Conservation (phyloP, 306 rosid species). For the Gynostemma pentaphyllum region DNA sequence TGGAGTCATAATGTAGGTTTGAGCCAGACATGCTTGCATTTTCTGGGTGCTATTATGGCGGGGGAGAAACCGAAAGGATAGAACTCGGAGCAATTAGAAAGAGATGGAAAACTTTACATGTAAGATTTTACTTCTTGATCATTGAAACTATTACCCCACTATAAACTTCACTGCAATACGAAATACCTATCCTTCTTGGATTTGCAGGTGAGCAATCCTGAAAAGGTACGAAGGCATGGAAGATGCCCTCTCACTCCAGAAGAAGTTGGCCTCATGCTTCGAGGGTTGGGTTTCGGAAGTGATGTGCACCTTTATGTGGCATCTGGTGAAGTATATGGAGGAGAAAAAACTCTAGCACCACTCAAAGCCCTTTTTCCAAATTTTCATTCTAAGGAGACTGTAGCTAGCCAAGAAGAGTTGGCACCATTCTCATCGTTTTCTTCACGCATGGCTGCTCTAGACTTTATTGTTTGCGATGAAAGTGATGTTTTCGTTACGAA, state of each 20-base stretch:
- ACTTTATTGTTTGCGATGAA: constrained; percentile 61
- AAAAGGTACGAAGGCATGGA: constrained; percentile 67
- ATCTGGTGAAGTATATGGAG: constrained; percentile 84
- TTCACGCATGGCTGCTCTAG: constrained; percentile 95
- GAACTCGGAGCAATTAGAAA: constrained; percentile 68
- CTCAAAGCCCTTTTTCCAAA: constrained; percentile 71
- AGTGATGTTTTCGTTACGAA: constrained; percentile 80
- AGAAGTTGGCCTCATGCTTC: constrained; percentile 92
- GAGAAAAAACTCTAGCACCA: constrained; percentile 66
- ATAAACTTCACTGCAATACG: neutral
- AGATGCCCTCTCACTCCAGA: constrained; percentile 94
- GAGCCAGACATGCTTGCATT: constrained; percentile 98
- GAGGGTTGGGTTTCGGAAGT: constrained; percentile 64
- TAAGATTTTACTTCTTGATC: constrained; percentile 27
- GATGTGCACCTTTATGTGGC: constrained; percentile 81
- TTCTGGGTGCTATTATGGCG: constrained; percentile 92
- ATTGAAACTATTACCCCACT: neutral
- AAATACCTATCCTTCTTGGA: neutral
- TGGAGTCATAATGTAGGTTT: constrained; percentile 40
- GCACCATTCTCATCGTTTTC: constrained; percentile 61
- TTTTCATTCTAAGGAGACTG: constrained; percentile 64
- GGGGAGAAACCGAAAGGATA: constrained; percentile 68
- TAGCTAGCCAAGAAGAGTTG: constrained; percentile 59
- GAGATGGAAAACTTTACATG: constrained; percentile 77
- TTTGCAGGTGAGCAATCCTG: constrained; percentile 59